Percentiles rank a stretch among this genome's conserved stretches.
Conservation (phyloP, 2,329 filamentous ascomycete species). For the Colletotrichum incanum region DNA sequence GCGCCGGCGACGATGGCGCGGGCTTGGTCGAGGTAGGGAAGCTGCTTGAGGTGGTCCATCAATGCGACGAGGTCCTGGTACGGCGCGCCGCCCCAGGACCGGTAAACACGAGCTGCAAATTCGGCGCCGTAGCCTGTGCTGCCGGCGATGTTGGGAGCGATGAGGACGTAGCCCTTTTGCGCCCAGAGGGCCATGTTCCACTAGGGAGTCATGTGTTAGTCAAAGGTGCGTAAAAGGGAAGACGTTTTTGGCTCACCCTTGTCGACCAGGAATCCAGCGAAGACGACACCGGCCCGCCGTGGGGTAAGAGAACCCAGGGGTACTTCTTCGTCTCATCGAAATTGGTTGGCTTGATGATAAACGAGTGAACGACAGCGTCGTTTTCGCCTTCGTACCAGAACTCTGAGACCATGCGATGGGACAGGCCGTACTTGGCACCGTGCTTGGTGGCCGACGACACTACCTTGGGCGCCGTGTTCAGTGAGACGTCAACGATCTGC, state of each 20-base stretch:
- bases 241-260: slow-evolving; percentile 48
- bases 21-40: slow-evolving; percentile 68
- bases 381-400: slow-evolving; percentile 58
- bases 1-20: slow-evolving; percentile 68
- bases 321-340: slow-evolving; percentile 56
- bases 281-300: slow-evolving; percentile 60
- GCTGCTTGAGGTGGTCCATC: slow-evolving; percentile 64
- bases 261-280: slow-evolving; percentile 70
- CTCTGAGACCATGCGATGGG: slow-evolving; percentile 56
- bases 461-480: slow-evolving; percentile 44
- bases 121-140: slow-evolving; percentile 69
- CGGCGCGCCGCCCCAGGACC: slow-evolving; percentile 67
- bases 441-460: slow-evolving; percentile 52
- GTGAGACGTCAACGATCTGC: slow-evolving; percentile 52
- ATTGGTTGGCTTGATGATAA: slow-evolving; percentile 56
- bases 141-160: slow-evolving; percentile 73
- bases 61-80: slow-evolving; percentile 71
- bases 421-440: slow-evolving; percentile 53
- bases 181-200: slow-evolving; percentile 72
- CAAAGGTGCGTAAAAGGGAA: background rate
- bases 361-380: slow-evolving; percentile 56
- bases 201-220: slow-evolving; percentile 47
- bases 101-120: slow-evolving; percentile 58
- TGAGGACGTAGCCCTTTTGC: slow-evolving; percentile 73
- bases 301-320: slow-evolving; percentile 56